Base-by-base conservation (phyloP, 768 basidiomycete species). In the Chiua virens region DNA sequence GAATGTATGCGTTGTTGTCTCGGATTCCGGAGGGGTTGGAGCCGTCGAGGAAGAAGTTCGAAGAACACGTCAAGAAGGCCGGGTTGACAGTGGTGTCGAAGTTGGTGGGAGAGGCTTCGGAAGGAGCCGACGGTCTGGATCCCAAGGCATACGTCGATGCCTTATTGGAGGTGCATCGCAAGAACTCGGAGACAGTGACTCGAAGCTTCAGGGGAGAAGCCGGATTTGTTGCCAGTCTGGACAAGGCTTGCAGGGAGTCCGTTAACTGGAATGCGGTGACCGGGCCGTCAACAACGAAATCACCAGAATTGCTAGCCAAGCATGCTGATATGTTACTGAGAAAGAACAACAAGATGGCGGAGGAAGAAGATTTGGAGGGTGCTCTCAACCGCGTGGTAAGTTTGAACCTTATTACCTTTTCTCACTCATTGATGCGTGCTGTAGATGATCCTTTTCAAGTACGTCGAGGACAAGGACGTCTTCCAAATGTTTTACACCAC, bases 401-500 rank as follows among this genome's bases (percentile, higher is more conserved):
- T 11, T 15, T 8, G 25, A 61, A 34, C 21, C 18, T 37, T 47
- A 32, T 30, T 22, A 30, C 35, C 21, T 21, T 48, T 0, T 13
- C 30, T 21, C 21, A 25, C 25, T 8, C 11, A 6, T 10, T 59
- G 36, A 67, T 27, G 52, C n/a, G 47, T 34, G 23, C 14, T 34
- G 3, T 64, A 98, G 96, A 97, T 98, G 94, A 79, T 91, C 14
- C 74, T 98, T 43, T 97, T 99, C 88, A 94, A 94, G 68, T 98
- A 97, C 71, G 88, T 98, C 61, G 92, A 95, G 67, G 95, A 98
- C 77, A 97, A 97, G 75, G 96, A 99, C 58, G 92, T 98, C 13
- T 99, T 98, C 84, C 94, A 96, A 66, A 89, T 89, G 17, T 98
- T 96, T 79, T 98, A 99, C 74, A 89, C 88, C 15, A 96, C 92